Evolutionary conservation across 2,329 filamentous ascomycete genomes (phyloP).

Genomic region (Talaromyces sp.): DNA sequence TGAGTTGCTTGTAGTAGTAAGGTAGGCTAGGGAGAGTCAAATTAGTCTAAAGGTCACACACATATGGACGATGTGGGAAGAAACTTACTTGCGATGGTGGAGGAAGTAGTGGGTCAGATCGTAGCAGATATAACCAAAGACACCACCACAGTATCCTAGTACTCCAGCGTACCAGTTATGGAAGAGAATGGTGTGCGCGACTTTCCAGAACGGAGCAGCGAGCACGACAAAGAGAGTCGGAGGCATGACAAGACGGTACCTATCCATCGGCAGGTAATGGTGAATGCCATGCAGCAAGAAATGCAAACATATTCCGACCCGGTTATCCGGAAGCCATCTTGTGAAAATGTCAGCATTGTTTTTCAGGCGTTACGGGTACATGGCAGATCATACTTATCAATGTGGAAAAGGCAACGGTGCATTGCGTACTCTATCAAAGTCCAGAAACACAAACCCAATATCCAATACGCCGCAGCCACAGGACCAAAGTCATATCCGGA

Average conservation of each 20-base stretch:
- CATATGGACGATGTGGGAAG: not conserved
- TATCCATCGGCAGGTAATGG: conserved; percentile 99
- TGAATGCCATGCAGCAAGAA: conserved; percentile 96
- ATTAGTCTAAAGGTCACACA: not conserved
- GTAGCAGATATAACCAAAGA: conserved; percentile 95
- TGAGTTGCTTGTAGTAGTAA: conserved; percentile 80
- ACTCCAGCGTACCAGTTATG: conserved; percentile 80
- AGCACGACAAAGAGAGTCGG: conserved; percentile 79
- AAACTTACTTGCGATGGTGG: conserved; percentile 75
- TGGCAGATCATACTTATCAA: conserved; percentile 69
- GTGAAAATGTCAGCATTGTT: conserved; percentile 16
- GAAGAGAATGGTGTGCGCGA: conserved; percentile 76
- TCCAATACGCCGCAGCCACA: conserved; percentile 57
- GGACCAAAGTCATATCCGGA: conserved; percentile 52
- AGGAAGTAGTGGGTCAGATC: conserved; percentile 98
- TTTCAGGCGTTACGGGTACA: not conserved
- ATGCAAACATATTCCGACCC: conserved; percentile 77
- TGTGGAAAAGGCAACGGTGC: conserved; percentile 88
- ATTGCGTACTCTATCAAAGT: conserved; percentile 82
- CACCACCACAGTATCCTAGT: conserved; percentile 77
- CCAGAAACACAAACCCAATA: conserved; percentile 73
- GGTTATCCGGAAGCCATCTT: conserved; percentile 85
- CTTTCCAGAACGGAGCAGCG: conserved; percentile 84
- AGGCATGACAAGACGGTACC: conserved; percentile 94
- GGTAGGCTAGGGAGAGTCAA: conserved; percentile 55